Conservation (phyloP, 345 rosid species). For the Brassica cretica region DNA sequence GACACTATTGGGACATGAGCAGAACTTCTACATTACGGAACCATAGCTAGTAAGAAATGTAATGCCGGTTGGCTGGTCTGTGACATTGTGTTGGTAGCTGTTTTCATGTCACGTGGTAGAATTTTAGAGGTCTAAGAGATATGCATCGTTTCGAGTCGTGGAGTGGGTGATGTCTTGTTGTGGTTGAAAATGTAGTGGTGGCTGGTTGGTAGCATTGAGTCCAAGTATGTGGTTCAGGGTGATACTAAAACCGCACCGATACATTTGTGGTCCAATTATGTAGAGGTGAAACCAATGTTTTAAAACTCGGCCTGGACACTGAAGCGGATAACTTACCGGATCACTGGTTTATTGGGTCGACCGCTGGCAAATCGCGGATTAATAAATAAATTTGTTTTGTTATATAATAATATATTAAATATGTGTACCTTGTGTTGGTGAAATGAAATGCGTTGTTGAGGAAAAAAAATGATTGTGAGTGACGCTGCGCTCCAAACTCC, state of each 20-base stretch:
- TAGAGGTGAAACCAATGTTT: background rate
- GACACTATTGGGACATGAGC: background rate
- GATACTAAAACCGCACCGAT: background rate
- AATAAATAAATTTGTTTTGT: too few species aligned
- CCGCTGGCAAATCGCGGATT: too few species aligned
- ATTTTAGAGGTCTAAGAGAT: too few species aligned
- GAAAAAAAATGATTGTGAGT: background rate
- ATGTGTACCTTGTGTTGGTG: background rate
- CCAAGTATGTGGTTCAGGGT: background rate
- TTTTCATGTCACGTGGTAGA: too few species aligned
- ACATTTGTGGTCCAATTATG: background rate
- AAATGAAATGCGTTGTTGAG: background rate
- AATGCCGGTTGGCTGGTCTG: background rate
- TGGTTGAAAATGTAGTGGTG: background rate
- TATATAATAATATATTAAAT: too few species aligned
- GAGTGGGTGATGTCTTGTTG: background rate
- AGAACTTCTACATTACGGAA: background rate
- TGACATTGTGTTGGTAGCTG: background rate
- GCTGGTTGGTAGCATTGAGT: background rate
- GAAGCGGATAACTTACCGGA: too few species aligned
- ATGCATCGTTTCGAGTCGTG: background rate
- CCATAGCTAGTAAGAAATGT: background rate
- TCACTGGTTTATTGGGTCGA: too few species aligned
- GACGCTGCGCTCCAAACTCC: conserved; percentile 8
- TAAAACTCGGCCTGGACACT: too few species aligned